Base-by-base conservation (phyloP, 2,329 filamentous ascomycete species). In the Didymella keratinophila region DNA sequence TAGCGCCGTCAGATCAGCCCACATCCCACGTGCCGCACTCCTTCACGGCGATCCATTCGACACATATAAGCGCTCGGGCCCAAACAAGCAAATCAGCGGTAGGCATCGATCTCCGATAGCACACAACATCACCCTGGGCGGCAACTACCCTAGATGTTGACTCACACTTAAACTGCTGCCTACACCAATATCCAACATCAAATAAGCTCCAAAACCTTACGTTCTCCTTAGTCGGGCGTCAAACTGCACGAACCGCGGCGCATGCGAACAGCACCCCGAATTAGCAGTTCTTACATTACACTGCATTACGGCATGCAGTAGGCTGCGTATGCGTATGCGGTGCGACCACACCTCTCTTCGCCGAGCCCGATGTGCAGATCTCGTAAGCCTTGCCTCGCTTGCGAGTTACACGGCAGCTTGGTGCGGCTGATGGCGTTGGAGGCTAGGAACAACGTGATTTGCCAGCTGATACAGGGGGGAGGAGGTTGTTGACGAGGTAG, bases 1-100 rank as follows among this genome's bases (percentile, higher is more conserved):
- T 56, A 56, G 53, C 42, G 53, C 34, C 10, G 27, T 30, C 1
- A 25, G 21, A 41, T 25, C 9, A 39, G 27, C 21, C 48, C 54
- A 52, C 48, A 57, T 28, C 44, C 50, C 54, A 57, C 54, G 54
- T 57, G 54, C 48, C 48, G 43, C 36, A 11, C 54, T 20, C 48
- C 27, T 43, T 32, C 48, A 52, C 28, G 43, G 8, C 43, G 51
- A 52, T 52, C 48, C 42, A 52, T 32, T 48, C 28, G 52, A 52
- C 48, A 8, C 47, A 47, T 47, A 51, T 51, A 56, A 41, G 53
- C 53, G 53, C 53, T 42, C 53, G 46, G 52, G 21, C 14, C 16
- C 27, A 30, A 36, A 10, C 27, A 30, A 37, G 30, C 52, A 39
- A 36, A 49, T 41, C 34, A n/a, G 27, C 21, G 39, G 36, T 4